Conservation (phyloP, 495 filamentous ascomycete species). For the Cercophora scortea region DNA sequence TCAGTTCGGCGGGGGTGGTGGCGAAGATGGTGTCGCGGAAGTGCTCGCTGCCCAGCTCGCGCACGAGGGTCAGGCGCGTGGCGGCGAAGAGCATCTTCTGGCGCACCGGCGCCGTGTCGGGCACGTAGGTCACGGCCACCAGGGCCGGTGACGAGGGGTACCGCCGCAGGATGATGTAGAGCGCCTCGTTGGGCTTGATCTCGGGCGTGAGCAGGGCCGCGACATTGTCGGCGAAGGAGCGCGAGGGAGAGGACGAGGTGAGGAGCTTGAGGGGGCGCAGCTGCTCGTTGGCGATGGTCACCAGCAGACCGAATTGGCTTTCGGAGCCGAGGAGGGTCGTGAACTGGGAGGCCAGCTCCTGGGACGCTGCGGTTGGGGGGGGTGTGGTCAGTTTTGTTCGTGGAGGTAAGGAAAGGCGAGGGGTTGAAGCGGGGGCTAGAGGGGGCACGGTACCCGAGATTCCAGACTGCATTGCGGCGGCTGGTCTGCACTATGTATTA, state of each 20-base stretch:
- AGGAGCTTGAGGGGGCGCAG: slow-evolving; percentile 60
- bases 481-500: neutral
- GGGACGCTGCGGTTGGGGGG: slow-evolving; percentile 52
- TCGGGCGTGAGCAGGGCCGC: slow-evolving; percentile 43
- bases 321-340: slow-evolving; percentile 56
- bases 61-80: slow-evolving; percentile 71
- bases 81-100: slow-evolving; percentile 95
- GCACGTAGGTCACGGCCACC: slow-evolving; percentile 82
- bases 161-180: slow-evolving; percentile 79
- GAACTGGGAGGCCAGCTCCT: slow-evolving; percentile 81
- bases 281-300: slow-evolving; percentile 67
- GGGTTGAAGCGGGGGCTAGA: no score
- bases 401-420: no score
- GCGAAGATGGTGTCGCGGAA: slow-evolving; percentile 74
- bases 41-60: slow-evolving; percentile 83
- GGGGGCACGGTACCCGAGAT: slow-evolving; percentile 55
- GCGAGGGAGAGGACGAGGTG: slow-evolving; percentile 38
- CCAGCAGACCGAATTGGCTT: slow-evolving; percentile 69
- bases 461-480: slow-evolving; percentile 70
- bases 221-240: slow-evolving; percentile 59
- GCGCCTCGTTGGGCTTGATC: slow-evolving; percentile 64
- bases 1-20: slow-evolving; percentile 66
- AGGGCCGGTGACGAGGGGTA: slow-evolving; percentile 48
- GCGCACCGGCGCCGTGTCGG: slow-evolving; percentile 79
- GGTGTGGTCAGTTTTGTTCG: no score